phyloP scores from a whole-genome alignment of 352 stramenopile genomes.

The Globisporangium radiosum region DNA sequence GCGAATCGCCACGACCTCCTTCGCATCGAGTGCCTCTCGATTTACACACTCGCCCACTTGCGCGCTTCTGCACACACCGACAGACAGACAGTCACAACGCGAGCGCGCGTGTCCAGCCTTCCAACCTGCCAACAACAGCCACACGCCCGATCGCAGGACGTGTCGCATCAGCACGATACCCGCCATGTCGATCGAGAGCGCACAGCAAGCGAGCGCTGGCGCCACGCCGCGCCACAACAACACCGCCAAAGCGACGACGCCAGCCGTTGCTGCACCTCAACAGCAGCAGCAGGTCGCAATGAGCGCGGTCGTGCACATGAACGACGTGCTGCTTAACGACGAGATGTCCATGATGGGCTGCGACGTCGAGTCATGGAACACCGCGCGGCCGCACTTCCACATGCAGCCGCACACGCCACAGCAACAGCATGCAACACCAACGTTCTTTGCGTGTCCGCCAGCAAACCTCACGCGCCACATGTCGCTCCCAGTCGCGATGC shows the following conservation, averaged over 20 bases:
- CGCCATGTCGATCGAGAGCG: slow-evolving; percentile 43
- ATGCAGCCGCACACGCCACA: slow-evolving; percentile 7
- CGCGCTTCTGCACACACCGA: background rate
- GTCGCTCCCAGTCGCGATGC: slow-evolving; percentile 53
- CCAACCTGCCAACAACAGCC: background rate
- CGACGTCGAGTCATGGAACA: slow-evolving; percentile 50
- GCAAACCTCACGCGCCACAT: slow-evolving; percentile 59
- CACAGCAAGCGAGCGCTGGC: slow-evolving; percentile 16
- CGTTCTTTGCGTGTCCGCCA: slow-evolving; percentile 37
- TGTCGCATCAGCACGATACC: slow-evolving; percentile 2
- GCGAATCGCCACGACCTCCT: slow-evolving; percentile 6
- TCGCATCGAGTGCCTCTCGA: background rate
- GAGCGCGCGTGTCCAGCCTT: background rate
- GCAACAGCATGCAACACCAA: slow-evolving; percentile 14
- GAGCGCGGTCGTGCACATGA: slow-evolving; percentile 16
- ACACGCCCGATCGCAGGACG: slow-evolving; percentile 13
- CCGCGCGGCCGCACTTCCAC: slow-evolving; percentile 28
- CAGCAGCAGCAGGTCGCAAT: slow-evolving; percentile 20
- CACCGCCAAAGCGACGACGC: slow-evolving; percentile 4
- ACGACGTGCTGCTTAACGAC: slow-evolving; percentile 54
- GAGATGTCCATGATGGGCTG: slow-evolving; percentile 64
- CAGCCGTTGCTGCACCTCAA: slow-evolving; percentile 12
- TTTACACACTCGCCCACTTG: background rate
- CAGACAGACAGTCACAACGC: background rate
- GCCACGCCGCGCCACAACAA: slow-evolving; percentile 11